A percentile compares a stretch with the other conserved stretches of the same genome.
Evolutionary conservation across 1,139 yeast species (phyloP).

Genomic region (Schwanniomyces etchellsii): DNA sequence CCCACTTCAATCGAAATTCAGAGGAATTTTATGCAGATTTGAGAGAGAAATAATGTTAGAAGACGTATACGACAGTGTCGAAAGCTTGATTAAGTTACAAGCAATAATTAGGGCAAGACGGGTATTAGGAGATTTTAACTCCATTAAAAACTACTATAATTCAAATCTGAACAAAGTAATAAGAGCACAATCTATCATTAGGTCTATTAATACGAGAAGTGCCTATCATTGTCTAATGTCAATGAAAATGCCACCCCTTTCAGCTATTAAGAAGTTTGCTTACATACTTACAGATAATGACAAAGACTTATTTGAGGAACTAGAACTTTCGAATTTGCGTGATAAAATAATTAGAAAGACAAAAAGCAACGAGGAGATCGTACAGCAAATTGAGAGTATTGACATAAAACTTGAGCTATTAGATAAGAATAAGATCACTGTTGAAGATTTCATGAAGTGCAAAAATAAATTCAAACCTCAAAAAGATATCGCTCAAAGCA

Average conservation of each 20-base stretch:
- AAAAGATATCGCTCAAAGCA: constrained; percentile 12
- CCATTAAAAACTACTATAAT: constrained; percentile 48
- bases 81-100: constrained; percentile 41
- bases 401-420: constrained; percentile 77
- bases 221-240: constrained; percentile 72
- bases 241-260: constrained; percentile 69
- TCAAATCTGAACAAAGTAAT: constrained; percentile 54
- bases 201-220: constrained; percentile 61
- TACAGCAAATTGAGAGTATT: constrained; percentile 69
- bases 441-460: constrained; percentile 66
- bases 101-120: constrained; percentile 46
- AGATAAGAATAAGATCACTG: constrained; percentile 71
- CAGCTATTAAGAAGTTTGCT: constrained; percentile 74
- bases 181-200: constrained; percentile 67
- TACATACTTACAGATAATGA: constrained; percentile 72
- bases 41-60: constrained; percentile 44
- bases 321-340: constrained; percentile 61
- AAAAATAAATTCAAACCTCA: constrained; percentile 34
- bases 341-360: constrained; percentile 64
- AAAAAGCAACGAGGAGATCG: constrained; percentile 60
- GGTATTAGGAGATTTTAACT: constrained; percentile 15
- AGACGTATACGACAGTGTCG: constrained; percentile 44
- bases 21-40: constrained; percentile 49
- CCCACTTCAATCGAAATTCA: constrained; percentile 31
- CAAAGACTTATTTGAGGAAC: constrained; percentile 70